Base-by-base conservation (phyloP, 305 asterid genomes). In the Plantago lanceolata region DNA sequence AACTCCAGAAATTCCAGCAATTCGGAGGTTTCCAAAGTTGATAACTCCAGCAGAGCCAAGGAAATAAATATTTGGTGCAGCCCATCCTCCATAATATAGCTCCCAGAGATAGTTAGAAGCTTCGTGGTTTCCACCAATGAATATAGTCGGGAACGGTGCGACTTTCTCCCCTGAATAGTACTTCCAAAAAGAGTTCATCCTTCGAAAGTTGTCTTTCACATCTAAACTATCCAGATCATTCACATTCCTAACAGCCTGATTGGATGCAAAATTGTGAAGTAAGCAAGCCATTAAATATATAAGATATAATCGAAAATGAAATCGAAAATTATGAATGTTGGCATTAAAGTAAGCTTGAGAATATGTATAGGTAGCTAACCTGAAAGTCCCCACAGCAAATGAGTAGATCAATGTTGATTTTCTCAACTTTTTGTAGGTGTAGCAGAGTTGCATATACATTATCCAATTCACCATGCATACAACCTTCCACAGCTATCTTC, bases 81-180 rank as follows among this genome's bases (percentile, higher is more conserved):
- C 95, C 97, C 96, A 90, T 70, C 99, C 99, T 51, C 97, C 97
- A 74, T 87, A 93, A 75, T 87, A 93, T 95, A 92, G 58, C 79
- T 92, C 98, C 98, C 98, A 92, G 11, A 92, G 81, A 73, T 87
- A 89, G 79, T 92, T 92, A 68, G 98, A 89, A 15, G 98, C 98
- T 78, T 92, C 98, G 50, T 92, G 97, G 66, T 92, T 92, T 31
- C 98, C 97, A 9, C 98, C 95, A 65, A 92, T 84, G 74, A 92
- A 92, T 70, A 92, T 78, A 66, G 98, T 92, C 61, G 95, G 97
- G 75, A 84, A 69, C 63, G 98, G 98, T 58, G 98, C 97, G 54
- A 61, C 84, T 82, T 89, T 92, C 79, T 92, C 97, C 71, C 98
- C 98, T 1, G 96, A 85, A 80, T 88, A 91, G 79, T 91, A 91